Evolutionary conservation across 305 asterid species (phyloP), one percentile per base, ranked within the genome.

Genomic region (Withania somnifera): DNA sequence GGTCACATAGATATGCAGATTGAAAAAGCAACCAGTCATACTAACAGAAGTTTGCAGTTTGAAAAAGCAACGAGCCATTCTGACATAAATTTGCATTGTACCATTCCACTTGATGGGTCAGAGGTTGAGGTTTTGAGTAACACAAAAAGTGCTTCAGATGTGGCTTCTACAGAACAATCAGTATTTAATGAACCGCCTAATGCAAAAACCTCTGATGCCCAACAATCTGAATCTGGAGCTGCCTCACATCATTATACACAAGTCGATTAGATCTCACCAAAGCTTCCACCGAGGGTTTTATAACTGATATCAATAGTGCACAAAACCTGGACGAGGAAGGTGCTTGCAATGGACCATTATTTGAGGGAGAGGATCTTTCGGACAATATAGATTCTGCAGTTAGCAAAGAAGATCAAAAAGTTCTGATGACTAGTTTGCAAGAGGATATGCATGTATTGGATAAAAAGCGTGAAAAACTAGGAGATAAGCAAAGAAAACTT

Each of bases 401-500:
- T 82, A 75, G 58, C 71, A 83, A 84, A 85, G 83, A 86, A 75
- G 92, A 88, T 77, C 90, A 85, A 32, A 88, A 88, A 58, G 86
- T 88, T 45, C 76, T 87, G 78, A 88, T 90, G 85, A 92, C 88
- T 78, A 83, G 78, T 83, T 71, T 95, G 85, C 95, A 90, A 84
- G 97, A 90, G 81, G 97, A 93, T 88, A 84, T 97, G 85, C 54
- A 80, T 83, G 81, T 84, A 83, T 88, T 97, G 71, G 93, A 84
- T 75, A 86, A 91, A 83, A 94, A 94, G 86, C 92, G 91, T 81
- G 91, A 86, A 80, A 91, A 91, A 67, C 91, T 97, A 13, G 97
- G 93, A 82, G 86, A 88, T 86, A 91, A 93, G 91, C 95, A 93
- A 86, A 88, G 91, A 85, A 92, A 89, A 89, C 93, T 86, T 42